Base-by-base conservation (phyloP, 2,329 filamentous ascomycete genomes). In the Onygenales sp. region DNA sequence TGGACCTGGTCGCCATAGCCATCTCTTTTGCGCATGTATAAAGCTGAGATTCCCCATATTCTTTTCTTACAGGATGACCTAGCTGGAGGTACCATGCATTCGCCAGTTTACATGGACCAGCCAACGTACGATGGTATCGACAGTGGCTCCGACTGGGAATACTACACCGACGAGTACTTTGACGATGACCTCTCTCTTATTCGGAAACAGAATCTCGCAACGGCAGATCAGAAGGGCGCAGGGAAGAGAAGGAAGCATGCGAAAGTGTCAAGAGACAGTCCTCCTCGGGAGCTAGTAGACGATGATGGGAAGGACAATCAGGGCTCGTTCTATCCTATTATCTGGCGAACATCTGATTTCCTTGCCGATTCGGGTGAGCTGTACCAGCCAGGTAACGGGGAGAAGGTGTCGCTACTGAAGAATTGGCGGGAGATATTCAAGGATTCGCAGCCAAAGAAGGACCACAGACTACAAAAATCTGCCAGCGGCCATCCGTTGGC, bases 401-500 rank as follows among this genome's bases (percentile, higher is more conserved):
- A 72, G 21, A 69, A 69, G 50, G 71, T 77, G 0, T 66, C 74
- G 2, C 56, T 77, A 14, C 62, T 76, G 47, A 69, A 71, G 56
- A 70, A 76, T 58, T 76, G 74, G 72, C 65, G 71, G 17, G 70
- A 75, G 53, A 58, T 73, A 2, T 75, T 76, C 56, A 67, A 68
- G 42, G 58, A 64, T 11, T 62, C 65, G 0, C 63, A 70, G 51
- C 67, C 66, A 5, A 60, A 61, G 14, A 61, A 63, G 46, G 63
- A 63, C 11, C 33, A 39, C 33, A 46, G 32, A 17, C 27, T 43
- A 11, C 42, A 39, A 32, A 45, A 42, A 14, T 42, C 27, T 3
- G 14, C 39, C 32, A 5, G 9, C 31, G 11, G 17, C n/a, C n/a
- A 11, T 3, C 48, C 21, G 32, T 13, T 9, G 11, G 17, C 45